A percentile compares a stretch with the other conserved stretches of the same genome.
Conservation (phyloP, 192 early-diverging fungal species). For the Gaertneriomyces semiglobifer region DNA sequence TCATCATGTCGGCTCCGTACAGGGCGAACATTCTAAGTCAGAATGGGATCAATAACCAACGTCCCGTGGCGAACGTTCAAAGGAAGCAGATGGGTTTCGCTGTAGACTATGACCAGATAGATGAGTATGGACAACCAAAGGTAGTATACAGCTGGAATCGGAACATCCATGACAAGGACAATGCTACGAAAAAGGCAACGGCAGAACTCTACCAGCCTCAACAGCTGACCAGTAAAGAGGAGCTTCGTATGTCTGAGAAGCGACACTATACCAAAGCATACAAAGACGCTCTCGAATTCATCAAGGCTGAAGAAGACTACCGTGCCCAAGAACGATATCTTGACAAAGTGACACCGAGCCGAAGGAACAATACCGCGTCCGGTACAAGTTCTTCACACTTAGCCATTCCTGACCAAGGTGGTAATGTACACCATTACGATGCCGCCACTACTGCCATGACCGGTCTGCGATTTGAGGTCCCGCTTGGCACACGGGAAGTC, state of each 20-base stretch:
- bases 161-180: slow-evolving; percentile 12
- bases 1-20: too few species aligned
- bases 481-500: too few species aligned
- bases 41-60: too few species aligned
- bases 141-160: slow-evolving; percentile 14
- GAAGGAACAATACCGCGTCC: not conserved
- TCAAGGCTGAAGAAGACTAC: slow-evolving; percentile 18
- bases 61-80: slow-evolving; percentile 12
- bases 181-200: not conserved
- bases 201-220: not conserved
- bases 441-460: too few species aligned
- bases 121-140: slow-evolving; percentile 5
- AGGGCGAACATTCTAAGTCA: too few species aligned
- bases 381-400: not conserved
- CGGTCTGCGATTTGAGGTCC: too few species aligned
- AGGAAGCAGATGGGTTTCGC: slow-evolving; percentile 1
- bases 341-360: not conserved
- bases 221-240: not conserved
- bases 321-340: too few species aligned
- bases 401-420: too few species aligned
- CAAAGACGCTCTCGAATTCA: slow-evolving; percentile 14
- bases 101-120: slow-evolving; percentile 7
- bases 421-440: too few species aligned
- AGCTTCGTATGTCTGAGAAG: not conserved
- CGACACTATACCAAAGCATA: slow-evolving; percentile 13